These are phyloP conservation scores for Incumbomyces delicatus DNA, from an alignment of 2,329 filamentous ascomycete genomes.

Conservation along the genomic window DNA sequence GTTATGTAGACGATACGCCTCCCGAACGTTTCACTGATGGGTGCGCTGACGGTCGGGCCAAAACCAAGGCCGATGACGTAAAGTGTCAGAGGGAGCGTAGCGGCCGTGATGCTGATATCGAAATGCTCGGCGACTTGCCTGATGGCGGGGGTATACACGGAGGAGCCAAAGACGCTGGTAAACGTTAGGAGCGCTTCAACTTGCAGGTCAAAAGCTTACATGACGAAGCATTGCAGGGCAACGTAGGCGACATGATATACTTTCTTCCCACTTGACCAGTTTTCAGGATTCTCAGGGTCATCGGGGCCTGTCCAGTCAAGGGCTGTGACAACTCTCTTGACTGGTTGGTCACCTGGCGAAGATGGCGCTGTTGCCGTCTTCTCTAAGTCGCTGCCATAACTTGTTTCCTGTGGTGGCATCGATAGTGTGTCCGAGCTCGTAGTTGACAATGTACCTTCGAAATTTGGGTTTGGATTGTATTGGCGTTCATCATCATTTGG, in stretches of 20 bases:
- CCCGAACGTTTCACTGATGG: constrained; percentile 62
- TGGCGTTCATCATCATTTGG: too few species aligned
- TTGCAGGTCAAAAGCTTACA: constrained; percentile 8
- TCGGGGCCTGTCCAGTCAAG: constrained; percentile 48
- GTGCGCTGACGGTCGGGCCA: constrained; percentile 63
- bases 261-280: constrained; percentile 44
- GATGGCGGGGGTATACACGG: constrained; percentile 31
- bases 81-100: constrained; percentile 54
- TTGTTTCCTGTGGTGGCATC: neutral
- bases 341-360: neutral
- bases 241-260: constrained; percentile 23
- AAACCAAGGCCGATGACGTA: constrained; percentile 65
- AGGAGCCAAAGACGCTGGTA: constrained; percentile 24
- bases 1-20: constrained; percentile 60
- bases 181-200: constrained; percentile 6
- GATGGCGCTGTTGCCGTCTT: neutral
- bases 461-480: too few species aligned
- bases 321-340: constrained; percentile 8
- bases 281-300: constrained; percentile 50
- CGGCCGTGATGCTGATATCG: constrained; percentile 22
- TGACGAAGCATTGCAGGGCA: constrained; percentile 16
- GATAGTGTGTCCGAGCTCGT: neutral
- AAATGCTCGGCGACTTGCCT: constrained; percentile 45
- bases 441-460: too few species aligned
- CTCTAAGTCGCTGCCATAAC: neutral